Base-by-base conservation (phyloP, 495 filamentous ascomycete species). In the Talaromyces nanjingensis region DNA sequence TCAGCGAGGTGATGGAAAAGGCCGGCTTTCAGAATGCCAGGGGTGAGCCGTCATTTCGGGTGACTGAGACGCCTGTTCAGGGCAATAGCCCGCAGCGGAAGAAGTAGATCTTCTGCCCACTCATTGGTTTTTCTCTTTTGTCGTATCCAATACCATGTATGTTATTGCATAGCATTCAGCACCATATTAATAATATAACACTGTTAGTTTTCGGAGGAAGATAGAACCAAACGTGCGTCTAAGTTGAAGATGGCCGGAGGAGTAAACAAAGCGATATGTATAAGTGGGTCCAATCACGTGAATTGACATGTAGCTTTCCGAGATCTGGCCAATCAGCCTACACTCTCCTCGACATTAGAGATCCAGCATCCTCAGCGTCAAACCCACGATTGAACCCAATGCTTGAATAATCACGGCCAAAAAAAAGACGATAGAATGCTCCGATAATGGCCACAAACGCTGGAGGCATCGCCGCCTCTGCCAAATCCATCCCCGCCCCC, bases 1-100 rank as follows among this genome's bases (percentile, higher is more conserved):
- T 91, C 66, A 81, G 79, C 27, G 82, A 86, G 65, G 79, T 91
- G 76, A 84, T 91, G 76, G 80, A 85, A 66, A 72, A 76, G 20
- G 86, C 82, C 2, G 82, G 79, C 11, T 80, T 84, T 55, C 76
- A 72, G 66, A 64, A 69, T 69, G 52, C 62, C 0, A 72, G 72
- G 55, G 79, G 78, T 0, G 70, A 80, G 56, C 69, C 73, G 7
- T 81, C 69, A 53, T 74, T 67, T 60, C 66, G 70, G 27, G 68
- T 73, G 22, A 54, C 42, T n/a, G 64, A 68, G 53, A 60, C 62
- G 2, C 62, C 66, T 27, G 33, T 47, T 58, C 53, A 27, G 52
- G 62, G 52, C 5, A 27, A 27, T 9, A 64, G 49, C 22, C 62
- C 53, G 16, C 8, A 24, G 53, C 45, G 24, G 59, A 59, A 59